phyloP scores from a whole-genome alignment of 2,329 filamentous ascomycete genomes.

The Colletotrichum brevisporum region DNA sequence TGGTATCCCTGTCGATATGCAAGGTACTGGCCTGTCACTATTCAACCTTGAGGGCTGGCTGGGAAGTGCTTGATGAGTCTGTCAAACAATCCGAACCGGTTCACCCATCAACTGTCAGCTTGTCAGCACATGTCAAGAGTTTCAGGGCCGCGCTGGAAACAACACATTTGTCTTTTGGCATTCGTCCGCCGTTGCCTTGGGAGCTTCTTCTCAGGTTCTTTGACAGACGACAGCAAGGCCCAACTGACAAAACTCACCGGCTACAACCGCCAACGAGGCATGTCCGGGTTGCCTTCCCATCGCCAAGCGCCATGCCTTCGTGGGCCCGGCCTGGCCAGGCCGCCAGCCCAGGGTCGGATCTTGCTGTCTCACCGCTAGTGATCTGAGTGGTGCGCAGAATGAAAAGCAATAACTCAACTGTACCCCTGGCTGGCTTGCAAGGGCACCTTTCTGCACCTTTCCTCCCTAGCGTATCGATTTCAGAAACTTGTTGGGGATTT shows the following conservation, averaged over 20 bases:
- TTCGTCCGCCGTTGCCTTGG: background rate
- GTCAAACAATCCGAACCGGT: background rate
- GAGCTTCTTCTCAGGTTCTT: slow-evolving; percentile 2
- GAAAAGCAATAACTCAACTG: slow-evolving; percentile 28
- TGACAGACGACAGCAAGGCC: background rate
- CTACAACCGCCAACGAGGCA: background rate
- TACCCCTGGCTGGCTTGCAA: slow-evolving; percentile 35
- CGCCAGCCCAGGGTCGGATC: slow-evolving; percentile 18
- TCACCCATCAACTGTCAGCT: background rate
- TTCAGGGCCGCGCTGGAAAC: slow-evolving; percentile 3
- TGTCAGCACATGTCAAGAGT: slow-evolving; percentile 6
- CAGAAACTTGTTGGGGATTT: slow-evolving; percentile 20
- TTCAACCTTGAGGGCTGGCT: slow-evolving; percentile 19
- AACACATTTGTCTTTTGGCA: background rate
- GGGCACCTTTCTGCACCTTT: slow-evolving; percentile 34
- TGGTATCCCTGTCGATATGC: slow-evolving; percentile 28
- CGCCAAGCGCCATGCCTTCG: slow-evolving; percentile 21
- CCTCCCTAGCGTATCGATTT: background rate
- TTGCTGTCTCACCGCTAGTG: slow-evolving; percentile 35
- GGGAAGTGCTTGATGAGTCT: background rate
- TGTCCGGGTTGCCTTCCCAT: background rate
- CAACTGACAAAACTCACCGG: background rate
- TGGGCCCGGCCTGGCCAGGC: slow-evolving; percentile 13
- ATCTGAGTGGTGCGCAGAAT: slow-evolving; percentile 13
- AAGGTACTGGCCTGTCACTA: slow-evolving; percentile 24